phyloP scores from a whole-genome alignment of 345 rosid species.

The Salix udensis region DNA sequence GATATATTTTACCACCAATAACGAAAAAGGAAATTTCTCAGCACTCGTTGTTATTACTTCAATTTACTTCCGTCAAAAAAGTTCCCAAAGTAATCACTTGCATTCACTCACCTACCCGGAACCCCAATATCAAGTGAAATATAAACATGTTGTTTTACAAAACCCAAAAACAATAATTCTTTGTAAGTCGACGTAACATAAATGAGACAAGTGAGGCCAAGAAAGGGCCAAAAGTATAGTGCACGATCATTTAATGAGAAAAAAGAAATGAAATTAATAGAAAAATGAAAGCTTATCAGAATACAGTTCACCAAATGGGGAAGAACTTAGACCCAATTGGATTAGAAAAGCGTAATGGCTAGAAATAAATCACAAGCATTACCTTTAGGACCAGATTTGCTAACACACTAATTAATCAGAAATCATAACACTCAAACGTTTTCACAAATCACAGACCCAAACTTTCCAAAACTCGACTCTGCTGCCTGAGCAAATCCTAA shows the following conservation, averaged over 20 bases:
- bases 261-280: background rate
- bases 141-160: background rate
- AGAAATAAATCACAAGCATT: slow-evolving; percentile 7
- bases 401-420: background rate
- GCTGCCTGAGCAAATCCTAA: background rate
- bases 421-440: background rate
- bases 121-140: background rate
- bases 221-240: background rate
- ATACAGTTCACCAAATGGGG: background rate
- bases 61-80: background rate
- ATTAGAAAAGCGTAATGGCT: background rate
- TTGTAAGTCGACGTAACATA: no score
- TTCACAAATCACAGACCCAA: background rate
- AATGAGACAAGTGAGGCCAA: background rate
- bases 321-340: background rate
- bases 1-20: background rate
- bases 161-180: background rate
- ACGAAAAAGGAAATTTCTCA: background rate
- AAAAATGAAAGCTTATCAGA: background rate
- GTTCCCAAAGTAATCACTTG: background rate
- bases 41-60: background rate
- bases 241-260: background rate
- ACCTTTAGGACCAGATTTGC: background rate
- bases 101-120: background rate
- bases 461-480: no score